Evolutionary conservation across 1,284 basidiomycete genomes (phyloP), one percentile per base, ranked within the genome.

Genomic region (Wolfiporia cocos): DNA sequence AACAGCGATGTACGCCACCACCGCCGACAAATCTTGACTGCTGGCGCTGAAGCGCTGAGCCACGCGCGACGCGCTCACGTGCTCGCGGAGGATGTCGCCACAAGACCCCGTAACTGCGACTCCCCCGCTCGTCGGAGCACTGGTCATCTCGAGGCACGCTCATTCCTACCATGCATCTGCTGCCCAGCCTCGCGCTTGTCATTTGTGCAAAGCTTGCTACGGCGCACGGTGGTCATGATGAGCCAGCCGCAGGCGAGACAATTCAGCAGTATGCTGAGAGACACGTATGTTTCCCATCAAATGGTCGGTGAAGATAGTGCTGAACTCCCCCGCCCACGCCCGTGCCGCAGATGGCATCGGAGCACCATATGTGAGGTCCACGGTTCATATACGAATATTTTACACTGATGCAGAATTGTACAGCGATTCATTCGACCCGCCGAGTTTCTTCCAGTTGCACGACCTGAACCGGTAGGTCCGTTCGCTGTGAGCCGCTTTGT

Each of bases 391-490:
- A 32, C 2, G 33, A 24, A 9, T 34, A 24, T 19, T 24, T 39
- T 38, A 46, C 34, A 34, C 26, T 26, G 37, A 41, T 34, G 31
- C 26, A 43, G 18, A 41, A 31, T 12, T 34, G 14, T 42, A 33
- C 54, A 91, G 87, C 48, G 86, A 89, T 57, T 72, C 79, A 5
- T 91, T 91, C 47, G 87, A 91, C 59, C 66, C 78, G 15, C 68
- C 73, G 49, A 86, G 84, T 59, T 91, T 91, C 73, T 91, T 91
- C 70, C 80, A 84, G 46, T 71, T 98, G 9, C 94, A 98, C 64
- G 94, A 98, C 65, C 71, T 98, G 46, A 81, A 97, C 66, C 70
- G 81, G 76, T 86, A 63, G 52, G 73, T 64, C 41, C 31, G 37
- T 39, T 14, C 22, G 14, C 23, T 20, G 14, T 18, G 11, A 12